These are phyloP conservation scores for Populus hybrid DNA, from an alignment of 441 rosid species.

Conservation along the genomic window DNA sequence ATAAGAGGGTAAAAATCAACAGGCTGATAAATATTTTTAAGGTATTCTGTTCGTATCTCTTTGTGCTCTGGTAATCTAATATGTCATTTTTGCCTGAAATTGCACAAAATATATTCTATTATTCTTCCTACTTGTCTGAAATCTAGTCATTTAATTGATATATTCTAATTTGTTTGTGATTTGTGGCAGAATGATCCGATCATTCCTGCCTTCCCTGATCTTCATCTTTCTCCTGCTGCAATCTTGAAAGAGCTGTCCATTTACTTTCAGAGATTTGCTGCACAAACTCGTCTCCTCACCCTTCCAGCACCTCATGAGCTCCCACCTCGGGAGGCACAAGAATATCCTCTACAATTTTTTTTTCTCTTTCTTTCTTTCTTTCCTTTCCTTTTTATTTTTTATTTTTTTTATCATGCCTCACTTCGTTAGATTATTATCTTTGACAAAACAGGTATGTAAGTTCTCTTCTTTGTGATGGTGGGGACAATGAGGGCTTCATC, in stretches of 20 bases:
- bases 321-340: conserved; percentile 86
- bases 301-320: conserved; percentile 98
- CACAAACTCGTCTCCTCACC: conserved; percentile 91
- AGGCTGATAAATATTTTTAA: conserved; percentile 90
- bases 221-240: conserved; percentile 99
- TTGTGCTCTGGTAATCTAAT: not conserved
- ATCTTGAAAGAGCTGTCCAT: conserved; percentile 86
- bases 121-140: conserved; percentile 8
- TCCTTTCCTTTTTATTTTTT: not conserved
- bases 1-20: conserved; percentile 96
- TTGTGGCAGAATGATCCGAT: conserved; percentile 93
- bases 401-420: not conserved
- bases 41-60: conserved; percentile 46
- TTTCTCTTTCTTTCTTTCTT: conserved; percentile 1
- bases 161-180: conserved; percentile 16
- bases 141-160: conserved; percentile 4
- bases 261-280: conserved; percentile 80
- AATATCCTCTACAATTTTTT: conserved; percentile 61
- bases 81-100: not conserved
- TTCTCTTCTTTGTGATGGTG: not conserved
- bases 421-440: not conserved
- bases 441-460: not conserved
- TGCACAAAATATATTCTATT: not conserved
- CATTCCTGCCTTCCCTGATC: conserved; percentile 98
- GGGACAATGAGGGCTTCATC: not conserved